phyloP scores from a whole-genome alignment of 495 filamentous ascomycete species.

The Aspergillus steynii region DNA sequence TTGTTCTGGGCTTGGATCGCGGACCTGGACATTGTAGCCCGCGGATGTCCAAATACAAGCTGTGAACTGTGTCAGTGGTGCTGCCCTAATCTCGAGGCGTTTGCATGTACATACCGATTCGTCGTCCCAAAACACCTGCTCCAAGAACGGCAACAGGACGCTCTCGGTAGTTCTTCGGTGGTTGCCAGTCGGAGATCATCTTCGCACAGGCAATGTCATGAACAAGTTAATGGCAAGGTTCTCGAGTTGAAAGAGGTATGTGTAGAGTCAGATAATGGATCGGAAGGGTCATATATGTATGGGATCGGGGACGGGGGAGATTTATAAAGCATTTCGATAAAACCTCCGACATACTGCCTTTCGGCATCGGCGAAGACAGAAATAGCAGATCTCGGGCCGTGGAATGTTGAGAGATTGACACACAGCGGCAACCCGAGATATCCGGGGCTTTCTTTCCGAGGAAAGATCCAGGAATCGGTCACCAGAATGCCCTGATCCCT shows the following conservation, averaged over 20 bases:
- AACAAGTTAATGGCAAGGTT: too few species aligned
- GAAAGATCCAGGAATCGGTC: too few species aligned
- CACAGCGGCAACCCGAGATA: background rate
- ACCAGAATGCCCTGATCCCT: too few species aligned
- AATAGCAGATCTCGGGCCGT: too few species aligned
- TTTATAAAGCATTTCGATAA: too few species aligned
- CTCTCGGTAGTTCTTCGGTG: conserved; percentile 33
- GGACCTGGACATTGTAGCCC: conserved; percentile 42
- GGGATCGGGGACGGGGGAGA: too few species aligned
- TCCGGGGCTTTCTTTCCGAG: background rate
- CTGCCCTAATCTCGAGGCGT: too few species aligned
- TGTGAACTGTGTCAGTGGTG: conserved; percentile 1
- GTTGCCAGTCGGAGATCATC: conserved; percentile 23
- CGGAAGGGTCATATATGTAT: too few species aligned
- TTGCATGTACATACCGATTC: conserved; percentile 32
- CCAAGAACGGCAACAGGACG: conserved; percentile 47
- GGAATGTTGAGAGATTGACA: too few species aligned
- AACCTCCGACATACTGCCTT: too few species aligned
- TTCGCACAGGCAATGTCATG: background rate
- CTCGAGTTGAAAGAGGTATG: too few species aligned
- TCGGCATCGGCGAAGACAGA: too few species aligned
- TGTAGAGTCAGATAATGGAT: background rate
- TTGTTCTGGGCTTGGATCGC: conserved; percentile 41
- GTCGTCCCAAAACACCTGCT: conserved; percentile 48
- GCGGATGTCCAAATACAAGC: conserved; percentile 42